phyloP scores from a whole-genome alignment of 805 yeast species.

The Diddensiella caesifluorescens region DNA sequence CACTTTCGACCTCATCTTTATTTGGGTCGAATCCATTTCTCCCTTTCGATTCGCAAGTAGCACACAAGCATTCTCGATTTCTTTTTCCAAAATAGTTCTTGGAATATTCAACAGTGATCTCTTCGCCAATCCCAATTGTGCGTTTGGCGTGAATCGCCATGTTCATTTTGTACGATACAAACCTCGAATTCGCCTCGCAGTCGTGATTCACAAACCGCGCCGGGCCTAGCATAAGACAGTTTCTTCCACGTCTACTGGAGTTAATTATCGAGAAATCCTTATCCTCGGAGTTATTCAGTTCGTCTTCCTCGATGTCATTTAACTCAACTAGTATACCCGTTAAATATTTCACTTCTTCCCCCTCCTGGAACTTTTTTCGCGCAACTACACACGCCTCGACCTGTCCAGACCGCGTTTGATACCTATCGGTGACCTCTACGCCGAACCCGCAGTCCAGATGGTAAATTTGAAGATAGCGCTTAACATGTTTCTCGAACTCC shows the following conservation, averaged over 20 bases:
- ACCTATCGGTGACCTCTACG: slow-evolving; percentile 40
- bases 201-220: slow-evolving; percentile 46
- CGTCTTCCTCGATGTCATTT: slow-evolving; percentile 32
- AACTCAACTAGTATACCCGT: slow-evolving; percentile 37
- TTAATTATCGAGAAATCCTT: slow-evolving; percentile 41
- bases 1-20: slow-evolving; percentile 1
- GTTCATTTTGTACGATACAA: slow-evolving; percentile 29
- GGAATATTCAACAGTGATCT: slow-evolving; percentile 42
- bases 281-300: slow-evolving; percentile 27
- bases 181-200: slow-evolving; percentile 41
- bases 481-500: slow-evolving; percentile 36
- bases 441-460: slow-evolving; percentile 38
- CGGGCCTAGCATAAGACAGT: slow-evolving; percentile 45
- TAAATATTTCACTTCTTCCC: slow-evolving; percentile 34
- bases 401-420: slow-evolving; percentile 26
- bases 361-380: slow-evolving; percentile 27
- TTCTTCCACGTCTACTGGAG: slow-evolving; percentile 31
- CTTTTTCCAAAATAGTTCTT: slow-evolving; percentile 39
- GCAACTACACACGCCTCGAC: slow-evolving; percentile 41
- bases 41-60: slow-evolving; percentile 36
- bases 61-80: slow-evolving; percentile 42
- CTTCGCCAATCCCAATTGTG: slow-evolving; percentile 40
- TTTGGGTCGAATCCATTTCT: slow-evolving; percentile 29
- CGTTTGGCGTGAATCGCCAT: slow-evolving; percentile 35
- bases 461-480: slow-evolving; percentile 36